These are phyloP conservation scores for Blastomyces parvus DNA, from an alignment of 2,329 filamentous ascomycete species.

Conservation along the genomic window DNA sequence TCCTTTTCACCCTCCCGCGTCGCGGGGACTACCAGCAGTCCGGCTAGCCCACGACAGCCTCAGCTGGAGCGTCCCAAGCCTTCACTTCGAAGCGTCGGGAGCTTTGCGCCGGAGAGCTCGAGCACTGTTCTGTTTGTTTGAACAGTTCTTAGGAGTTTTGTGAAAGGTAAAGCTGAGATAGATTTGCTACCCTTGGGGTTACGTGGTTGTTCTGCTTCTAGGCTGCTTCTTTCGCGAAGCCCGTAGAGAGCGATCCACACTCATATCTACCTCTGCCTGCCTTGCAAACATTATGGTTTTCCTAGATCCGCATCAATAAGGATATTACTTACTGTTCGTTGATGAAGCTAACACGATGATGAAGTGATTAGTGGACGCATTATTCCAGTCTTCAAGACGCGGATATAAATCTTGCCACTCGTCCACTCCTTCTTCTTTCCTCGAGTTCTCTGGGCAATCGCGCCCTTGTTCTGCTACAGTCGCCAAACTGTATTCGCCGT, in stretches of 20 bases:
- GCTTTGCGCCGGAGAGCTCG: constrained; percentile 16
- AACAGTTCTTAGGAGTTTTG: constrained; percentile 8
- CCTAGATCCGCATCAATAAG: constrained; percentile 7
- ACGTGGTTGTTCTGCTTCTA: constrained; percentile 12
- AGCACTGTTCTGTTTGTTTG: constrained; percentile 4
- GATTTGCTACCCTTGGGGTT: constrained; percentile 19
- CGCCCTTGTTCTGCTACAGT: constrained; percentile 14
- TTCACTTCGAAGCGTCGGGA: constrained; percentile 21
- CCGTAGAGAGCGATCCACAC: constrained; percentile 13
- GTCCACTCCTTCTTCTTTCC: constrained; percentile 11
- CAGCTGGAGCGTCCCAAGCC: constrained; percentile 16
- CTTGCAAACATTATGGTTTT: constrained; percentile 6
- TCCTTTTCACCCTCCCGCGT: constrained; percentile 15
- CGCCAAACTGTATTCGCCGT: constrained; percentile 63
- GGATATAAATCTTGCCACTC: constrained; percentile 18
- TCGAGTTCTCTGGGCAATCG: constrained; percentile 5
- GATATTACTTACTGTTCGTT: constrained; percentile 15
- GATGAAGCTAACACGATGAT: constrained; percentile 26
- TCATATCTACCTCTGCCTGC: constrained; percentile 13
- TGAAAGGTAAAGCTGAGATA: constrained; percentile 32
- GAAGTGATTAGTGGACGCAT: constrained; percentile 24
- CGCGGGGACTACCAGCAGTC: constrained; percentile 35
- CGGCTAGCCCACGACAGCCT: constrained; percentile 28
- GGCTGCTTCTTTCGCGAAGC: constrained; percentile 8
- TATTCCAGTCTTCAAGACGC: constrained; percentile 15